A percentile compares a stretch with the other conserved stretches of the same genome.
phyloP scores from a whole-genome alignment of 352 stramenopile genomes.

The Blastocystis sp. region DNA sequence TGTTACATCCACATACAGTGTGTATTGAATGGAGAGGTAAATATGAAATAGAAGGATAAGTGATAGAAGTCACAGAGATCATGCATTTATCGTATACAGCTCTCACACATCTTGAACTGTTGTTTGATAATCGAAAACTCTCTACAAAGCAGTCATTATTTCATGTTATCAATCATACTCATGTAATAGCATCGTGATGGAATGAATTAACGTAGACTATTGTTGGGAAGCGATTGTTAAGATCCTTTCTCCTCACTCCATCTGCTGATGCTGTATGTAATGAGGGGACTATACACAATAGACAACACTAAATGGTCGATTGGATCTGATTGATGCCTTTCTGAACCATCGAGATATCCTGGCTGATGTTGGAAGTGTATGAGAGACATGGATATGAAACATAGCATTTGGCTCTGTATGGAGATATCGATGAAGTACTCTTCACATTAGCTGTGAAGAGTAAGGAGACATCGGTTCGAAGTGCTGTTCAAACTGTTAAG shows the following conservation, averaged over 20 bases:
- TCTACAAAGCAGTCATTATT: background rate
- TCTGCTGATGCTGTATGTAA: background rate
- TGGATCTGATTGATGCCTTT: background rate
- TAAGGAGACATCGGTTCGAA: background rate
- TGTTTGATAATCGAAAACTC: background rate
- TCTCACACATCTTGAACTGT: constrained; percentile 11
- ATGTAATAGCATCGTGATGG: background rate
- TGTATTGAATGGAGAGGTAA: constrained; percentile 5
- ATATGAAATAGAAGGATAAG: too few species aligned
- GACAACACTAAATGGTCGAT: background rate
- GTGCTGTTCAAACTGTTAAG: background rate
- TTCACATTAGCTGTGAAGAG: background rate
- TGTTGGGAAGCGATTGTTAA: background rate
- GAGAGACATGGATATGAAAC: background rate
- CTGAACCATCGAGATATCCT: background rate
- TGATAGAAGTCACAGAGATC: background rate
- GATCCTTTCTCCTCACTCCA: background rate
- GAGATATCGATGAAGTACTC: constrained; percentile 3
- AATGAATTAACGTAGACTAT: background rate
- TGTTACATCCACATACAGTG: background rate
- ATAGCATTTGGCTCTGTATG: background rate
- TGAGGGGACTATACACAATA: background rate
- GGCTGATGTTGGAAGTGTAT: background rate
- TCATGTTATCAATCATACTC: constrained; percentile 12
- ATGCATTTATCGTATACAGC: background rate